These are phyloP conservation scores for Xylariales sp. DNA, from an alignment of 2,329 filamentous ascomycete species.

Conservation along the genomic window DNA sequence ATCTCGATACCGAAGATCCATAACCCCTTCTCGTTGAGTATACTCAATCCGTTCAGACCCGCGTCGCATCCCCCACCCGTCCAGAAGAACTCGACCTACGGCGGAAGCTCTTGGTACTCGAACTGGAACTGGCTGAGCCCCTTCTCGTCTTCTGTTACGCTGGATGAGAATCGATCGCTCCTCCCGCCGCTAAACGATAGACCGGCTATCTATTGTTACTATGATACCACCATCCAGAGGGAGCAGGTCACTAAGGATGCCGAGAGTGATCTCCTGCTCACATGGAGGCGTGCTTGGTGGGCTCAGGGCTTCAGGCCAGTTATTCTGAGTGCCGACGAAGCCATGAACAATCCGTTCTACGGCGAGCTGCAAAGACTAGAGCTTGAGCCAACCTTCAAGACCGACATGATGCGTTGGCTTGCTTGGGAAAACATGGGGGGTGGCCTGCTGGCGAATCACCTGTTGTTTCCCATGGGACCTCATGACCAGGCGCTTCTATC, in stretches of 20 bases:
- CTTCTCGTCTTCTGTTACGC: conserved; percentile 74
- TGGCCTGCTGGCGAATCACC: conserved; percentile 73
- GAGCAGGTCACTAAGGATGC: conserved; percentile 62
- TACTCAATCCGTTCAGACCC: conserved; percentile 62
- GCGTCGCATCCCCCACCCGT: conserved; percentile 67
- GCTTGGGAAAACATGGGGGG: conserved; percentile 90
- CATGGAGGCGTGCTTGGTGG: conserved; percentile 94
- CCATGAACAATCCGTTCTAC: conserved; percentile 77
- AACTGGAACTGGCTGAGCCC: conserved; percentile 89
- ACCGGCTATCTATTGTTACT: conserved; percentile 84
- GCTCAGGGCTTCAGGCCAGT: conserved; percentile 85
- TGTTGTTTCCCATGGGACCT: conserved; percentile 78
- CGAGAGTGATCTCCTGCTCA: conserved; percentile 73
- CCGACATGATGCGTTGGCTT: conserved; percentile 77
- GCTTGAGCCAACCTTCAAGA: conserved; percentile 58
- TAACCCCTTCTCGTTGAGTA: conserved; percentile 41
- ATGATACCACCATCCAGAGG: conserved; percentile 63
- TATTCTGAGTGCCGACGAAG: conserved; percentile 74
- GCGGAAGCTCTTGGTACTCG: conserved; percentile 77
- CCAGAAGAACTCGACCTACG: conserved; percentile 73
- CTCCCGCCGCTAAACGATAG: conserved; percentile 71
- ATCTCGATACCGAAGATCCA: conserved; percentile 45
- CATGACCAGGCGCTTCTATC: conserved; percentile 67
- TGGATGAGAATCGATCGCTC: conserved; percentile 79
- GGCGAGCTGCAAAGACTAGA: conserved; percentile 59